Percentiles rank a stretch among this genome's conserved stretches.
phyloP scores from a whole-genome alignment of 495 filamentous ascomycete species.

The Penicillium roqueforti region DNA sequence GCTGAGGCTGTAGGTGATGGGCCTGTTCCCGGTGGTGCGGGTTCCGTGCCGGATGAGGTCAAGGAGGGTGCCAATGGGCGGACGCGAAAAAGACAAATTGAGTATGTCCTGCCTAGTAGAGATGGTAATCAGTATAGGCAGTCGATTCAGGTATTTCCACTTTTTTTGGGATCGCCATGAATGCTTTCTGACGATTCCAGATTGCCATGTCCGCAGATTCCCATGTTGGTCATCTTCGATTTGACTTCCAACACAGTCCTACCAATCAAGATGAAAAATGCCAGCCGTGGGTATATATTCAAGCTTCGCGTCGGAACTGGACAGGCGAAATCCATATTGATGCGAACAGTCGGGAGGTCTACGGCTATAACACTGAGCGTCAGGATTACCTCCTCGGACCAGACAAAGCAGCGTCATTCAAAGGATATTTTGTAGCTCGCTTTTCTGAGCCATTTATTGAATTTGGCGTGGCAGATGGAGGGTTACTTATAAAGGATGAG shows the following conservation, averaged over 20 bases:
- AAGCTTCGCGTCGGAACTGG: conserved; percentile 27
- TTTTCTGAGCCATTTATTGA: conserved; percentile 22
- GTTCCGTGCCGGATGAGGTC: conserved; percentile 19
- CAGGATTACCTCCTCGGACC: conserved; percentile 30
- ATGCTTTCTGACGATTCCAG: not conserved
- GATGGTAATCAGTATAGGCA: not conserved
- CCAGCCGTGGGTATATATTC: conserved; percentile 22
- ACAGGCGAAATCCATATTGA: conserved; percentile 26
- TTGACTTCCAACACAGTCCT: conserved; percentile 16
- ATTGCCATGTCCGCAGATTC: conserved; percentile 23
- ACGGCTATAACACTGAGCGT: conserved; percentile 26
- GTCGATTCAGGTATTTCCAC: conserved; percentile 15
- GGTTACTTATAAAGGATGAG: not conserved
- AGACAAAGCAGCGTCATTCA: conserved; percentile 22
- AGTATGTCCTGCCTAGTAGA: not conserved
- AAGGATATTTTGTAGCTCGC: conserved; percentile 25
- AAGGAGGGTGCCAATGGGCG: conserved; percentile 26
- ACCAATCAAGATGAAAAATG: not conserved
- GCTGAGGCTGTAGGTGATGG: conserved; percentile 24
- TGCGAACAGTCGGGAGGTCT: conserved; percentile 12
- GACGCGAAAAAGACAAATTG: conserved; percentile 11
- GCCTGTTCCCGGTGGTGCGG: conserved; percentile 23
- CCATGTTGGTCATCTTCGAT: conserved; percentile 23
- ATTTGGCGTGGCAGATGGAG: conserved; percentile 18
- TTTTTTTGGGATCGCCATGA: not conserved